These are phyloP conservation scores for Septoria linicola DNA, from an alignment of 2,329 filamentous ascomycete genomes.

Conservation along the genomic window DNA sequence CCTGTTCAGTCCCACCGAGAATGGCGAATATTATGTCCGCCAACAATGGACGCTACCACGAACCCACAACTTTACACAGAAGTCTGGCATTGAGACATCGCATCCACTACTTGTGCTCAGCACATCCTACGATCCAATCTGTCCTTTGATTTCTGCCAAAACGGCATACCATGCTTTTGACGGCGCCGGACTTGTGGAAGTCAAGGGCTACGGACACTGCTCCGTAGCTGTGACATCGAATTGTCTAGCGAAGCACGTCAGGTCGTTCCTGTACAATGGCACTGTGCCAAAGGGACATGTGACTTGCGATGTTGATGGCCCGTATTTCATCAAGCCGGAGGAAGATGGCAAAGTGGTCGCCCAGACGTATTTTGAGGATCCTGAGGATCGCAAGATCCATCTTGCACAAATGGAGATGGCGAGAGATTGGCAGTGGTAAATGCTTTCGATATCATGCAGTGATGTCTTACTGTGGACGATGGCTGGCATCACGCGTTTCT, in stretches of 20 bases:
- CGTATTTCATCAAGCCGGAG: constrained; percentile 28
- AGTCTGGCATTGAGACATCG: constrained; percentile 16
- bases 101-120: constrained; percentile 26
- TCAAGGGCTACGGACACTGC: constrained; percentile 27
- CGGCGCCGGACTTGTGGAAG: constrained; percentile 23
- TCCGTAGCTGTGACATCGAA: constrained; percentile 25
- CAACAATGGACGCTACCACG: constrained; percentile 24
- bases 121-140: constrained; percentile 27
- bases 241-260: constrained; percentile 25
- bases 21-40: constrained; percentile 18
- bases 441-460: too few species aligned
- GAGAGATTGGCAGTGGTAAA: constrained; percentile 25
- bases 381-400: constrained; percentile 24
- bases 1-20: constrained; percentile 25
- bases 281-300: constrained; percentile 22
- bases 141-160: constrained; percentile 25
- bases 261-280: constrained; percentile 26
- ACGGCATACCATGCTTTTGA: constrained; percentile 20
- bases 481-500: too few species aligned
- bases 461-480: too few species aligned
- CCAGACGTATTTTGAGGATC: constrained; percentile 19
- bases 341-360: constrained; percentile 25
- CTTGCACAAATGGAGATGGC: constrained; percentile 28
- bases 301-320: constrained; percentile 26
- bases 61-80: constrained; percentile 26